phyloP scores from a whole-genome alignment of 1,284 basidiomycete genomes.

The Laetiporus sulphureus region DNA sequence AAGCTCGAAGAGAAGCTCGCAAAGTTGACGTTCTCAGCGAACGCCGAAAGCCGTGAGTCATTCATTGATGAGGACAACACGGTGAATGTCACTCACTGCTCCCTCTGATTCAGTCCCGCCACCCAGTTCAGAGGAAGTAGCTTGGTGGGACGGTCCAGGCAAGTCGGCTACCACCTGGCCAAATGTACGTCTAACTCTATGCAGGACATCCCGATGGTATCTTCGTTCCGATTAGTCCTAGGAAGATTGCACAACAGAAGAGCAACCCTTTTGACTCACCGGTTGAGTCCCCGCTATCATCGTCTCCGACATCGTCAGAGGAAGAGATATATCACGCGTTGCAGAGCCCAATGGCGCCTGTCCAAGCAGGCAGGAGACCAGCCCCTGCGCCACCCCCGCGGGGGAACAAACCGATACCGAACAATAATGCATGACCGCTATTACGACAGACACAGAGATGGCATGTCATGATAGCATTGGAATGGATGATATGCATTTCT shows the following conservation, averaged over 20 bases:
- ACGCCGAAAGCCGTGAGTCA: slow-evolving; percentile 34
- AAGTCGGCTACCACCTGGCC: slow-evolving; percentile 12
- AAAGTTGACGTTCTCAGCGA: slow-evolving; percentile 29
- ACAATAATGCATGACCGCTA: background rate
- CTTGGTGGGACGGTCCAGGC: slow-evolving; percentile 77
- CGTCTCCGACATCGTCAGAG: slow-evolving; percentile 75
- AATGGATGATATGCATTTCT: no score
- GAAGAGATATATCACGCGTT: slow-evolving; percentile 73
- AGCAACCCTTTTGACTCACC: slow-evolving; percentile 69
- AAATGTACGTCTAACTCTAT: background rate
- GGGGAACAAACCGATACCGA: background rate
- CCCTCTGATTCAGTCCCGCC: slow-evolving; percentile 51
- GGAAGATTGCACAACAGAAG: slow-evolving; percentile 27
- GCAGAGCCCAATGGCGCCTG: slow-evolving; percentile 48
- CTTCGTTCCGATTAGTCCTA: slow-evolving; percentile 38
- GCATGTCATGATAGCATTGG: no score
- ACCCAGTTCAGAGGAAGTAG: slow-evolving; percentile 66
- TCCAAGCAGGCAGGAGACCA: slow-evolving; percentile 23
- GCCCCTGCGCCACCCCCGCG: slow-evolving; percentile 30
- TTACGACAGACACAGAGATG: no score
- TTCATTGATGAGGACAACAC: slow-evolving; percentile 14
- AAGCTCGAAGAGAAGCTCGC: slow-evolving; percentile 69
- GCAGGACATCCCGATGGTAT: slow-evolving; percentile 62
- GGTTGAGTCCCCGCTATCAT: slow-evolving; percentile 52
- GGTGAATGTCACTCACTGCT: slow-evolving; percentile 24